Evolutionary conservation across 352 stramenopile species (phyloP).

Genomic region (Globisporangium recalcitrans): DNA sequence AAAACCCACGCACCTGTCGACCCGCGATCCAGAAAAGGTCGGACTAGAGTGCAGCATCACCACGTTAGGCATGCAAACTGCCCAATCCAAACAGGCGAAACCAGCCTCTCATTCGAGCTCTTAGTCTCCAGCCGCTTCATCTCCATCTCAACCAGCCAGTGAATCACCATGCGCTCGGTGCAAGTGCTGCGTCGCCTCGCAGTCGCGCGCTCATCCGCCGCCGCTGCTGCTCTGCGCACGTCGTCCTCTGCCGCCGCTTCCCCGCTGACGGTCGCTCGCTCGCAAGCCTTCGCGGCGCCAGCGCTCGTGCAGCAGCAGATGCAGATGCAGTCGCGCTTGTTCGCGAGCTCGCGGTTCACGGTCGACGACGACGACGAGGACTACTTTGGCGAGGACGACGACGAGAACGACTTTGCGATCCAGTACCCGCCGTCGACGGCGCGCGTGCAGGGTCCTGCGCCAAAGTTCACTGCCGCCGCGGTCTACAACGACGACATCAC

Average conservation of each 20-base stretch:
- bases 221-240: conserved; percentile 4
- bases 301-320: conserved; percentile 6
- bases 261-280: conserved; percentile 6
- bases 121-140: not conserved
- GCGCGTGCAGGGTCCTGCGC: conserved; percentile 58
- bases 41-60: no score
- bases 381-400: conserved; percentile 58
- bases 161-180: conserved; percentile 14
- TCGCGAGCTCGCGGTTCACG: conserved; percentile 30
- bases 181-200: conserved; percentile 18
- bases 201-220: conserved; percentile 6
- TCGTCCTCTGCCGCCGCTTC: not conserved
- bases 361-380: conserved; percentile 36
- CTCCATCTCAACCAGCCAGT: not conserved
- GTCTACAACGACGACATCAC: conserved; percentile 84
- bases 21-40: conserved; percentile 7
- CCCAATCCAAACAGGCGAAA: not conserved
- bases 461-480: conserved; percentile 66
- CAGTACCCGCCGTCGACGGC: conserved; percentile 65
- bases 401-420: conserved; percentile 72
- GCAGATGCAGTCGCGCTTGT: conserved; percentile 27
- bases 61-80: not conserved
- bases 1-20: conserved; percentile 6
- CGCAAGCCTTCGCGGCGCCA: not conserved
- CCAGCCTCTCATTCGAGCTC: conserved; percentile 8